Base-by-base conservation (phyloP, 164 flowering plant species). In the Magnolia changhungtana region DNA sequence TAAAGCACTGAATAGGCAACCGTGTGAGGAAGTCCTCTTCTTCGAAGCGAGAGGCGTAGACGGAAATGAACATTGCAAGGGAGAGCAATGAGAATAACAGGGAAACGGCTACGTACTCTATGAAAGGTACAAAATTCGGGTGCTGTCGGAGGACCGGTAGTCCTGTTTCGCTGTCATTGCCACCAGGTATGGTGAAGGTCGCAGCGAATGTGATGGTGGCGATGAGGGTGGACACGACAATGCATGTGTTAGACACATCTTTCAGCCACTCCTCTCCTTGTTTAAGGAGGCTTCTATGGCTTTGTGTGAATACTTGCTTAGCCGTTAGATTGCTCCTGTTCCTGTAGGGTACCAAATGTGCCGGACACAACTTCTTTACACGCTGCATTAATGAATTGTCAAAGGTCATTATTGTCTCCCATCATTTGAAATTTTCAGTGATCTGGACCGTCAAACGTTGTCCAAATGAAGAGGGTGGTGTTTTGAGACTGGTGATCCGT, bases 181-280 rank as follows among this genome's bases (percentile, higher is more conserved):
- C 74, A 2, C 74, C 74, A 18, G 74, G 74, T 52, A 51, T 45
- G 24, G 74, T 52, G 29, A 72, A 72, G 74, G 24, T 11, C 16
- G 74, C 63, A 20, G 74, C 74, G n/a, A 50, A 72, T 58, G 50
- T 20, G 24, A 72, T 31, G 5, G 74, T 72, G 74, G 74, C 74
- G 8, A 50, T 49, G 7, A 72, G 74, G 27, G 74, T 20, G 20
- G 61, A 72, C 55, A 72, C 61, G 45, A 72, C 20, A n/a, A 72
- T 72, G 61, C 61, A 49, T 72, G 61, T 20, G 1, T 72, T 72
- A 4, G 61, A 24, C 23, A 7, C 23, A 13, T 72, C 74, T n/a
- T 72, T 72, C 61, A 50, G 20, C 74, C 74, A 72, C n/a, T 9
- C 16, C 61, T 72, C 74, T n/a, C 74, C 74, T n/a, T 72, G 21